Evolutionary conservation across 805 yeast genomes (phyloP), one percentile per base, ranked within the genome.

Genomic region (Monosporozyma aquatica): DNA sequence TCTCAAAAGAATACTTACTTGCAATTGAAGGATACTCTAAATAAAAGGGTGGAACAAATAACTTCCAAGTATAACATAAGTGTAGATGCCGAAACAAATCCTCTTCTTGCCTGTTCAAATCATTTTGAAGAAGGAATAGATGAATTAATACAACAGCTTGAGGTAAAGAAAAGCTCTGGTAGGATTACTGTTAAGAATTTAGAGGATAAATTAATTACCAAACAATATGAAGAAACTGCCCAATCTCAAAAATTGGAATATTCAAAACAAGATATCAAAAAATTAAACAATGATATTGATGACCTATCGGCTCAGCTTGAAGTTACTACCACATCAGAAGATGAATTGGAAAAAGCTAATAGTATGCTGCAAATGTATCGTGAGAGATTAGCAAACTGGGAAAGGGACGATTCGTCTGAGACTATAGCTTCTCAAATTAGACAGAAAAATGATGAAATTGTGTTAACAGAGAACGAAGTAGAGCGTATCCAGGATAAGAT

Each of bases 401-500:
- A 65, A 42, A 43, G 53, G 11, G 51, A 47, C 7, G 63, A 50
- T 43, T 48, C 46, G 37, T 32, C 71, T 2, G 55, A 58, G 0
- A 38, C 47, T 1, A 44, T 75, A 1, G 64, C 59, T 6, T 43
- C 42, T 3, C 48, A 69, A 11, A 67, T 78, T 1, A 62, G 62
- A 15, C 48, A 54, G 0, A 65, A 66, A 7, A 72, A 74, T 35
- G 50, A 55, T 9, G 53, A 62, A 26, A 59, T 76, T 7, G 38
- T 58, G 2, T 33, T 54, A 3, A 18, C 67, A 3, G 79, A 75
- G 47, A 50, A 55, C 15, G 69, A 70, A 18, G 53, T 78, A 9
- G 92, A 85, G 8, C 68, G 67, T 0, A 52, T 78, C 13, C 72
- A 73, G 43, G 68, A 68, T 14, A 70, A 75, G 17, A 65, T 84